These are phyloP conservation scores for Lagerstroemia speciosa DNA, from an alignment of 345 rosid genomes.

Conservation along the genomic window DNA sequence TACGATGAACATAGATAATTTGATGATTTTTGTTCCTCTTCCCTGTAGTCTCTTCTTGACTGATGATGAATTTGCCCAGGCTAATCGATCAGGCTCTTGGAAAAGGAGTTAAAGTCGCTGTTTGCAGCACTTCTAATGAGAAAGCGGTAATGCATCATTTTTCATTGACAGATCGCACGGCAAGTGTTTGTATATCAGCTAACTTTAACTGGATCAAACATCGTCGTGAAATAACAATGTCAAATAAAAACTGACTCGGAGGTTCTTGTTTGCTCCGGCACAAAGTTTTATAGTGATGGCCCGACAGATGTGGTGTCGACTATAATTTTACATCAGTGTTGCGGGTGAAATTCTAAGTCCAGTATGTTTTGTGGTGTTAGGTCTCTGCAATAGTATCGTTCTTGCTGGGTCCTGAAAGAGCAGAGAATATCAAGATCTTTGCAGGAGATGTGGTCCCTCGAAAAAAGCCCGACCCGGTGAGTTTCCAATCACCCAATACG, in stretches of 20 bases:
- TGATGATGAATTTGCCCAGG: conserved; percentile 30
- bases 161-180: conserved; percentile 30
- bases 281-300: background rate
- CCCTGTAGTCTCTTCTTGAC: background rate
- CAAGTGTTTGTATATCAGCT: background rate
- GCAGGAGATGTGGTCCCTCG: conserved; percentile 92
- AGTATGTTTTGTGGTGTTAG: conserved; percentile 25
- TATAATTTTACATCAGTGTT: background rate
- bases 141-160: conserved; percentile 66
- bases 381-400: conserved; percentile 85
- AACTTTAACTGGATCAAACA: background rate
- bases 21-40: background rate
- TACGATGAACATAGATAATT: background rate
- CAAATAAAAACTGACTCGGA: background rate
- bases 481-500: background rate
- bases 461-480: conserved; percentile 91
- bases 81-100: conserved; percentile 81
- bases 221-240: background rate
- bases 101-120: conserved; percentile 79
- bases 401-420: conserved; percentile 83
- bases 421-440: conserved; percentile 77
- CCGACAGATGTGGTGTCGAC: background rate
- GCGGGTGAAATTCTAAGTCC: conserved; percentile 5
- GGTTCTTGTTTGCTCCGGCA: background rate
- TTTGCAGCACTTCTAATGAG: conserved; percentile 94